These are phyloP conservation scores for Globisporangium iwayamae DNA, from an alignment of 352 stramenopile species.

Conservation along the genomic window DNA sequence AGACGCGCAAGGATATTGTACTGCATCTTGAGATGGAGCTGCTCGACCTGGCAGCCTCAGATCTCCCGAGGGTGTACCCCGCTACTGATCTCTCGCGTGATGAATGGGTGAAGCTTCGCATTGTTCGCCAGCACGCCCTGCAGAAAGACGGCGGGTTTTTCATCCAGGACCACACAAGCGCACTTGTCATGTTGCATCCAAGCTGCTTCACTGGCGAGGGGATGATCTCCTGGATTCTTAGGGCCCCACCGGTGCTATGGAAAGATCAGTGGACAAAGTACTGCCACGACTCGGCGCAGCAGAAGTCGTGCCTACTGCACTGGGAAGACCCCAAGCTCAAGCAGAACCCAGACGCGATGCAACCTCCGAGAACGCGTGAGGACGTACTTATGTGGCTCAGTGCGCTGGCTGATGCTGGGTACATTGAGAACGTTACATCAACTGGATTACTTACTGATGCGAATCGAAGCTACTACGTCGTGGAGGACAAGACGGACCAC, in stretches of 20 bases:
- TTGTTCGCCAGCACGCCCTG: conserved; percentile 40
- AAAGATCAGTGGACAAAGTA: conserved; percentile 55
- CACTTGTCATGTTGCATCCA: conserved; percentile 29
- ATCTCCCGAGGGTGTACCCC: conserved; percentile 18
- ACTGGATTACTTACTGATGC: conserved; percentile 15
- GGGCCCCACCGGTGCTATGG: conserved; percentile 40
- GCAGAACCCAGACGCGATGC: conserved; percentile 49
- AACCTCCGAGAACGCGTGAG: conserved; percentile 26
- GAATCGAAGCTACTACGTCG: conserved; percentile 36
- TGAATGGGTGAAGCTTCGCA: conserved; percentile 47
- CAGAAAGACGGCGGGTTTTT: conserved; percentile 46
- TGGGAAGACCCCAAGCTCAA: conserved; percentile 33
- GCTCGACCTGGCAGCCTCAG: conserved; percentile 39
- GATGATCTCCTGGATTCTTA: conserved; percentile 59
- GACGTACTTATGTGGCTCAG: conserved; percentile 54
- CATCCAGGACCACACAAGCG: conserved; percentile 42
- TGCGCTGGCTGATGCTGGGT: conserved; percentile 51
- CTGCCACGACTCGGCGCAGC: conserved; percentile 25
- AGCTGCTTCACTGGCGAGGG: conserved; percentile 61
- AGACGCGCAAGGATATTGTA: conserved; percentile 54
- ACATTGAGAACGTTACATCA: conserved; percentile 47
- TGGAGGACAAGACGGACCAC: conserved; percentile 42
- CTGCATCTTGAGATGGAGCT: conserved; percentile 63
- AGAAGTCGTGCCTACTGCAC: conserved; percentile 22
- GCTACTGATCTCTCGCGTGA: conserved; percentile 24